Evolutionary conservation across 2,329 filamentous ascomycete species (phyloP), one percentile per base, ranked within the genome.

Genomic region (Aspergillus caelatus): DNA sequence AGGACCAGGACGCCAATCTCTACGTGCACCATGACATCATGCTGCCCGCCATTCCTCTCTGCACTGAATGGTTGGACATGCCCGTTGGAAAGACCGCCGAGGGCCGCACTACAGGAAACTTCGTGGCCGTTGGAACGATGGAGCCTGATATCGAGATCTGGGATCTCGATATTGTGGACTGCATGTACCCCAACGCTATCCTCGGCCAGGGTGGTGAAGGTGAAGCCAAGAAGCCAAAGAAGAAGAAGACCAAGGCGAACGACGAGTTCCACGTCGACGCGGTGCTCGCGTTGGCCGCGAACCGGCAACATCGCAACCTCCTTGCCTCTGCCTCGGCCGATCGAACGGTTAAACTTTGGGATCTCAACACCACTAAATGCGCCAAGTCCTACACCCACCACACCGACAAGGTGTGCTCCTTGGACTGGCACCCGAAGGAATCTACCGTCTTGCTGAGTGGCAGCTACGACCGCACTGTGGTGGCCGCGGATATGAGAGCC

Each of bases 1-100:
- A 99, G 79, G 95, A 98, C 72, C 88, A 88, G 66, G 91, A 90
- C 52, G 95, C 98, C 80, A 99, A 99, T 77, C 89, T 99, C 65
- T 99, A 99, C 78, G 94, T 99, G 28, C 95, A 99, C 82, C 95
- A 99, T 85, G 95, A 99, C 79, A 96, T 99, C 72, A 98, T 99
- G 94, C 86, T 99, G 61, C 95, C 95, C 36, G 94, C 94, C 28
- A 97, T 99, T 74, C 95, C 95, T 12, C 88, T 99, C 8, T 95
- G 93, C 74, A 86, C 98, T 46, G 95, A 99, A 82, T 99, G 95
- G 95, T 81, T 99, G 52, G 92, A 97, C 76, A 85, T 97, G 61
- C 90, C 93, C n/a, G 93, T 97, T 41, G 90, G 91, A 68, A 92
- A 93, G 76, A 79, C 84, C 12, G 80, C 85, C 6, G 86, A 86